phyloP scores from a whole-genome alignment of 495 filamentous ascomycete species.

The Aspergillus ellipticus region DNA sequence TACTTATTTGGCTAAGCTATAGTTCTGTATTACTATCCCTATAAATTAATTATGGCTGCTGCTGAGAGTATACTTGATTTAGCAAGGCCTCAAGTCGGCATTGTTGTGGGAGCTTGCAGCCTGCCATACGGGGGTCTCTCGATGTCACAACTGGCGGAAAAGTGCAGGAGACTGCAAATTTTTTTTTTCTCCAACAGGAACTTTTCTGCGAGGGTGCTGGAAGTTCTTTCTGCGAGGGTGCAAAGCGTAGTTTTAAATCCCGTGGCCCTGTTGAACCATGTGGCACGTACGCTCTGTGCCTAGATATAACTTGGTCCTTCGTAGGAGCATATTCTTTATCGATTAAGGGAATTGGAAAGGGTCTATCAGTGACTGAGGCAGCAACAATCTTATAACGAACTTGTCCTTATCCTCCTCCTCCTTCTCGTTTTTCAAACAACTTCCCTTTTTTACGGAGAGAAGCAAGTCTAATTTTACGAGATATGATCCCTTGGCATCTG shows the following conservation, averaged over 20 bases:
- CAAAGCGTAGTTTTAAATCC: slow-evolving; percentile 70
- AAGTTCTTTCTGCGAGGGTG: slow-evolving; percentile 68
- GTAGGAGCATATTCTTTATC: slow-evolving; percentile 34
- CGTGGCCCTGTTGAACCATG: slow-evolving; percentile 55
- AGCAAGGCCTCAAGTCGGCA: too few relatives aligned
- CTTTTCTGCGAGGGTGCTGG: slow-evolving; percentile 64
- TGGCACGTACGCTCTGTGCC: slow-evolving; percentile 37
- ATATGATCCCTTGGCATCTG: slow-evolving; percentile 53
- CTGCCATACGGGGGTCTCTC: slow-evolving; percentile 40
- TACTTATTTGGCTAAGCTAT: too few relatives aligned
- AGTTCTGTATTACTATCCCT: too few relatives aligned
- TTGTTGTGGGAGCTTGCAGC: too few relatives aligned
- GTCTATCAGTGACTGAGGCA: slow-evolving; percentile 33
- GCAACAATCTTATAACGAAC: slow-evolving; percentile 53
- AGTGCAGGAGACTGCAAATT: slow-evolving; percentile 76
- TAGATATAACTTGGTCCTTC: slow-evolving; percentile 43
- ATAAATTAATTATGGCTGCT: too few relatives aligned
- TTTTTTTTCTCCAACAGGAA: slow-evolving; percentile 72
- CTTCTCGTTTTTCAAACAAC: slow-evolving; percentile 68
- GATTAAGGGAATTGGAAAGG: slow-evolving; percentile 43
- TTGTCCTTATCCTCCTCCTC: slow-evolving; percentile 71
- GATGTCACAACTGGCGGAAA: slow-evolving; percentile 76
- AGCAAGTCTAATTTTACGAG: slow-evolving; percentile 71
- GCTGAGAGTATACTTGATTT: too few relatives aligned
- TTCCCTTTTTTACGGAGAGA: slow-evolving; percentile 55